These are phyloP conservation scores for Dendrobium catenatum DNA, from an alignment of 106 monocot species.

Conservation along the genomic window DNA sequence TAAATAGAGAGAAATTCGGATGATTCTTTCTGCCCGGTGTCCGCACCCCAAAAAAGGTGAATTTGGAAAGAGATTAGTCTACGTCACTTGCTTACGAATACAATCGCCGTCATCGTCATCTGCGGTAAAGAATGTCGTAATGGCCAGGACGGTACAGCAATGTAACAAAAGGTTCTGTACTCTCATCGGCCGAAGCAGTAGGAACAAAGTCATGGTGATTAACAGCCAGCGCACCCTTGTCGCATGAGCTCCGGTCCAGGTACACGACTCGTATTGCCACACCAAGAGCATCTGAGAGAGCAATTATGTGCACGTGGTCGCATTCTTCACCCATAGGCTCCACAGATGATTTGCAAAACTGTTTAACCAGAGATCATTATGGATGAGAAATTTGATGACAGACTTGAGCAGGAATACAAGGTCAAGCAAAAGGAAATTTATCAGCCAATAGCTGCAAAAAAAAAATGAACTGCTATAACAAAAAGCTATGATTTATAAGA, in stretches of 20 bases:
- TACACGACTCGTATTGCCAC: slow-evolving; percentile 81
- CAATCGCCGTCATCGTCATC: slow-evolving; percentile 21
- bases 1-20: no score
- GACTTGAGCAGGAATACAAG: no score
- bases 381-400: no score
- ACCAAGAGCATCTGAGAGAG: slow-evolving; percentile 72
- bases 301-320: slow-evolving; percentile 88
- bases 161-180: slow-evolving; percentile 42
- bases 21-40: no score
- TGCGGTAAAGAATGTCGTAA: slow-evolving; percentile 89
- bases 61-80: not conserved
- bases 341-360: slow-evolving; percentile 91
- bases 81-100: not conserved
- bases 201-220: slow-evolving; percentile 94
- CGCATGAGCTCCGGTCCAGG: slow-evolving; percentile 70
- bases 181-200: not conserved
- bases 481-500: no score
- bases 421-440: no score
- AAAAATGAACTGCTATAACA: no score
- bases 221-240: slow-evolving; percentile 22
- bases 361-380: not conserved
- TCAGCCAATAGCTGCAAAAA: no score
- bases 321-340: slow-evolving; percentile 98
- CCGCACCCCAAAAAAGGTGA: not conserved
- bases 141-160: slow-evolving; percentile 94